Evolutionary conservation across 768 basidiomycete species (phyloP).

Genomic region (Mycena filopes): DNA sequence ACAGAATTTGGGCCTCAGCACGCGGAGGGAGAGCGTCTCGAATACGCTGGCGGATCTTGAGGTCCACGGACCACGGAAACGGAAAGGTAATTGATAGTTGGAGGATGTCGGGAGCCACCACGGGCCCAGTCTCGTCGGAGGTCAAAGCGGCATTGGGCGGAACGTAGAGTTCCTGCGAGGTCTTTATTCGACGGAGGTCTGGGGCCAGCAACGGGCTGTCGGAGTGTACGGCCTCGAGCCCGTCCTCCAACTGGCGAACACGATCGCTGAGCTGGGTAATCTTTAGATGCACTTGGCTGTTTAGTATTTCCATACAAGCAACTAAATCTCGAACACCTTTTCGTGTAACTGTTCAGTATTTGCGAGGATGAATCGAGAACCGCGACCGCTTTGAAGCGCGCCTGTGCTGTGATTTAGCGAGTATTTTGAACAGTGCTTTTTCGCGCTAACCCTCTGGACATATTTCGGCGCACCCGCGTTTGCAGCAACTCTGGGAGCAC

Average conservation of each 20-base stretch:
- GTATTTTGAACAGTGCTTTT: slow-evolving; percentile 24
- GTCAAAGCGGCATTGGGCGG: slow-evolving; percentile 33
- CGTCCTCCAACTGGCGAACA: slow-evolving; percentile 72
- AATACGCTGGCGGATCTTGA: slow-evolving; percentile 71
- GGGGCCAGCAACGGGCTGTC: slow-evolving; percentile 67
- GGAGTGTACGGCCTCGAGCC: slow-evolving; percentile 57
- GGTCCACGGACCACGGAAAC: slow-evolving; percentile 73
- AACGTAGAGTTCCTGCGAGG: slow-evolving; percentile 72
- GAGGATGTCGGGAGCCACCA: slow-evolving; percentile 60
- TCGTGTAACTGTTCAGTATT: slow-evolving; percentile 75
- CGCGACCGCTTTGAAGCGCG: slow-evolving; percentile 31
- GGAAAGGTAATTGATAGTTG: slow-evolving; percentile 76
- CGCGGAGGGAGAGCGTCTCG: slow-evolving; percentile 70
- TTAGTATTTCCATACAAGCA: too few relatives aligned
- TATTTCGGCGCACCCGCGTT: slow-evolving; percentile 71
- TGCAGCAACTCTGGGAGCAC: slow-evolving; percentile 63
- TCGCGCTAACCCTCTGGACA: slow-evolving; percentile 53
- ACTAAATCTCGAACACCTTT: background rate
- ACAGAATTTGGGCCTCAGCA: slow-evolving; percentile 67
- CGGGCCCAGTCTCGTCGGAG: slow-evolving; percentile 36
- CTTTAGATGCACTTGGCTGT: background rate
- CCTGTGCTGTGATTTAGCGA: slow-evolving; percentile 26
- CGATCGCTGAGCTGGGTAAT: slow-evolving; percentile 65
- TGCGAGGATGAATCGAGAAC: slow-evolving; percentile 69
- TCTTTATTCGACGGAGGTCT: slow-evolving; percentile 72